Conservation (phyloP, 2,329 filamentous ascomycete species). For the Cryphonectria parasitica region DNA sequence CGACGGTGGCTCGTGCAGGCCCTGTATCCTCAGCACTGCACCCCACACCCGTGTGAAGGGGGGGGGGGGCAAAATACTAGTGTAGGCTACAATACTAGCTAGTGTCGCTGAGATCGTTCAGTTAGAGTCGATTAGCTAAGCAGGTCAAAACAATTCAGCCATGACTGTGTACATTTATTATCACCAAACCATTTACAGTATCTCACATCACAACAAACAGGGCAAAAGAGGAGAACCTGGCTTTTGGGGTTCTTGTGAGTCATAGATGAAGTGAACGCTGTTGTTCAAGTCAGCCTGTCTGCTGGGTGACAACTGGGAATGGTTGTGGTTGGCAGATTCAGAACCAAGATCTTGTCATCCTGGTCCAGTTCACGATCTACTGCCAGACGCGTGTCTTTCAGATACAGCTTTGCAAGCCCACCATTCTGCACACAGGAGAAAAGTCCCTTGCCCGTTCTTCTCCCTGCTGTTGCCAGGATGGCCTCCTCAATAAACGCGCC, state of each 20-base stretch:
- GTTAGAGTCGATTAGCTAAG: neutral
- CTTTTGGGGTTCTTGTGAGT: neutral
- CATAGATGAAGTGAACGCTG: slow-evolving; percentile 2
- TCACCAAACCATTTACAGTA: slow-evolving; percentile 5
- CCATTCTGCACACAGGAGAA: neutral
- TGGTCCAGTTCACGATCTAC: slow-evolving; percentile 6
- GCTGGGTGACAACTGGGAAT: slow-evolving; percentile 1
- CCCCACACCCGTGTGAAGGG: slow-evolving; percentile 6
- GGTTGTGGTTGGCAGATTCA: slow-evolving; percentile 11
- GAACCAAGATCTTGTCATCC: slow-evolving; percentile 18
- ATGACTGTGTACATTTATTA: neutral
- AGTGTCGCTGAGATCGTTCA: slow-evolving; percentile 10
- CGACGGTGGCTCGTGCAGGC: slow-evolving; percentile 25
- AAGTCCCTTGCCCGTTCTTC: neutral
- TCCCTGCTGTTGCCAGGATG: slow-evolving; percentile 24
- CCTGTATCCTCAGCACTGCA: slow-evolving; percentile 18
- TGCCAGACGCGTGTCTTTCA: slow-evolving; percentile 7
- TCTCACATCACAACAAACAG: neutral
- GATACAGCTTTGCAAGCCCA: neutral
- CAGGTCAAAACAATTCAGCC: neutral
- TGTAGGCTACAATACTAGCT: neutral
- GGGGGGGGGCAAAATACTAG: neutral
- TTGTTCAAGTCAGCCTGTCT: neutral
- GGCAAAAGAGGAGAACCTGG: neutral
- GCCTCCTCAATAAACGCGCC: slow-evolving; percentile 28